Base-by-base conservation (phyloP, 2,329 filamentous ascomycete genomes). In the Fusarium brachygibbosum region DNA sequence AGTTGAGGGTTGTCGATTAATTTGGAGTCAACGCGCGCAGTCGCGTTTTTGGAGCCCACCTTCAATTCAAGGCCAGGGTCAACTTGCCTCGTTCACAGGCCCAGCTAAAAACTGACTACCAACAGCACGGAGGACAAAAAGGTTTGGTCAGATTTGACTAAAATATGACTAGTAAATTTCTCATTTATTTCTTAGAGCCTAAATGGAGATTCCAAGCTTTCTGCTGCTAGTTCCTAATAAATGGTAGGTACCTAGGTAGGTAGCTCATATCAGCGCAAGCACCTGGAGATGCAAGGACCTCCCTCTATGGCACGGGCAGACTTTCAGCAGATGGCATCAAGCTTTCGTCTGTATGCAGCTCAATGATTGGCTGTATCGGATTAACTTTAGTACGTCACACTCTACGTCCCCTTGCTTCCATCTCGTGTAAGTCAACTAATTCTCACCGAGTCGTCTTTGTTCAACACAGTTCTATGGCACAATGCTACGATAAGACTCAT, bases 21-120 rank as follows among this genome's bases (percentile, higher is more conserved):
- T 59, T 67, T 59, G 52, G 45, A 70, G 58, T 52, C 63, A 54
- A 70, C 67, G 67, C 67, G 67, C 64, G 67, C 64, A 48, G 68
- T 70, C 68, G 68, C 68, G 68, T 70, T 70, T 70, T 68, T 70
- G 44, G 67, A 67, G 50, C 46, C 53, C 48, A 46, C 48, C 34
- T 38, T 19, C 10, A 19, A 51, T 38, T 19, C 10, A 19, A 51
- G 23, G 54, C 59, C 67, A 57, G 54, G 63, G 53, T 40, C 62
- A 69, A 62, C 65, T 66, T 58, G 44, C 35, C 28, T 45, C n/a
- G 12, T 45, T 45, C 19, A 21, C 16, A 50, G 46, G 12, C 32
- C 32, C 32, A 37, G 32, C 46, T 50, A 50, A 34, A 37, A 50
- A 12, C 34, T 40, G 13, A 51, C 48, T 37, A 38, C 48, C 23